Evolutionary conservation across 1,139 yeast genomes (phyloP).

Genomic region (Candida sojae): DNA sequence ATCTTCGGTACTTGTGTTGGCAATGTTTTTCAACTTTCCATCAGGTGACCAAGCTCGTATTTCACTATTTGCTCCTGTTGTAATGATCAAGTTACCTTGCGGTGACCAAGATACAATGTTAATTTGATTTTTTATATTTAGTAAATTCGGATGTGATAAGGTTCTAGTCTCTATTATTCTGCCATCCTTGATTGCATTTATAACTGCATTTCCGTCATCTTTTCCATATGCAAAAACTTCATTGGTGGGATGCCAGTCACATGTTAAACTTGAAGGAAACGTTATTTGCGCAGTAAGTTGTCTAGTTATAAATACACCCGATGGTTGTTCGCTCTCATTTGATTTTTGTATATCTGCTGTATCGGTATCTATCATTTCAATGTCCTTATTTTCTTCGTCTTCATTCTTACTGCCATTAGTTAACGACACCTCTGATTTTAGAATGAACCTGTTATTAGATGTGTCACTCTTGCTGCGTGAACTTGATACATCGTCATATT

Average conservation of each 20-base stretch:
- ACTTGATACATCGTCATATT: conserved; percentile 8
- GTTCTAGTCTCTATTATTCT: conserved; percentile 36
- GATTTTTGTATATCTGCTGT: conserved; percentile 1
- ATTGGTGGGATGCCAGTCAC: conserved; percentile 43
- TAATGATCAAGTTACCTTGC: conserved; percentile 54
- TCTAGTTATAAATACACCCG: conserved; percentile 22
- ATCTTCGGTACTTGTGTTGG: conserved; percentile 19
- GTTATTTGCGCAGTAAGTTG: conserved; percentile 21
- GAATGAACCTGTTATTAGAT: conserved; percentile 12
- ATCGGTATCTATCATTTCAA: conserved; percentile 7
- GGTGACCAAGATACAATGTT: conserved; percentile 66
- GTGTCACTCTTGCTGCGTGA: conserved; percentile 1
- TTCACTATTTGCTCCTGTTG: conserved; percentile 66
- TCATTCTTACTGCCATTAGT: conserved; percentile 10
- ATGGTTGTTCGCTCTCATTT: neutral
- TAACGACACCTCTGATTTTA: conserved; percentile 19
- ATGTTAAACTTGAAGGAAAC: conserved; percentile 31
- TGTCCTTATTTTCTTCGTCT: conserved; percentile 20
- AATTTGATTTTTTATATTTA: conserved; percentile 26
- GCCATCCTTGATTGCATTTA: conserved; percentile 33
- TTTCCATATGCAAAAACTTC: conserved; percentile 42
- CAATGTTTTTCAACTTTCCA: conserved; percentile 63
- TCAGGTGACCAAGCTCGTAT: conserved; percentile 68
- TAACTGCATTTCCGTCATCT: conserved; percentile 34
- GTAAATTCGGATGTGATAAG: conserved; percentile 33